Percentiles rank a stretch among this genome's conserved stretches.
Conservation (phyloP, 225 moss, liverwort and hornwort genomes). For the Sphagnum tenellum region DNA sequence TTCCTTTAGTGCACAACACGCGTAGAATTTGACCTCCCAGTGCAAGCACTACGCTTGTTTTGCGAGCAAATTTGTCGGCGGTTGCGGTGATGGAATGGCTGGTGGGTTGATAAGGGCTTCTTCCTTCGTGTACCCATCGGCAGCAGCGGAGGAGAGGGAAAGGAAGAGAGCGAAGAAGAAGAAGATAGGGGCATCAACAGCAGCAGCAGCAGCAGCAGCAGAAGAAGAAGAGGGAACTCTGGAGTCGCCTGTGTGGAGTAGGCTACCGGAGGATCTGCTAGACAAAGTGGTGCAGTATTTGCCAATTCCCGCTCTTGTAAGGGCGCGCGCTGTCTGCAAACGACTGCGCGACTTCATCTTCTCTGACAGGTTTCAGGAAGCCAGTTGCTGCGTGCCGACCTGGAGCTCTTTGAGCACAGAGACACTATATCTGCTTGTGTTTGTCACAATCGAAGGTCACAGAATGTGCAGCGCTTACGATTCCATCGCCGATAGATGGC, state of each 20-base stretch:
- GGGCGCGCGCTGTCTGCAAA: constrained; percentile 14
- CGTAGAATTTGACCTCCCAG: no score
- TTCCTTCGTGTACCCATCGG: no score
- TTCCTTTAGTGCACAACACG: no score
- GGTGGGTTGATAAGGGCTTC: no score
- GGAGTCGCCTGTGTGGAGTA: not conserved
- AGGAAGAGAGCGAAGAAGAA: no score
- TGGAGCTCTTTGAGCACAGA: constrained; percentile 8
- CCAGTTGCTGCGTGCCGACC: constrained; percentile 5
- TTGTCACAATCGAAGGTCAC: constrained; percentile 9
- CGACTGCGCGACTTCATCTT: constrained; percentile 13
- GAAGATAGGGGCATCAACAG: no score
- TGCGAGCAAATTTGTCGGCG: no score
- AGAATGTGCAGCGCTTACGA: constrained; percentile 13
- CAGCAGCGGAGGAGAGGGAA: no score
- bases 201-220: no score
- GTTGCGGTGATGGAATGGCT: no score
- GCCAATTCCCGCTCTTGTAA: constrained; percentile 14
- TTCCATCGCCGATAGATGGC: constrained; percentile 9
- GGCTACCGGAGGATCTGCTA: constrained; percentile 9
- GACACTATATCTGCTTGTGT: constrained; percentile 15
- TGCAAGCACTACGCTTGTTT: no score
- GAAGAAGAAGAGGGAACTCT: not conserved
- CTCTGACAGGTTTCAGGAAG: constrained; percentile 13
- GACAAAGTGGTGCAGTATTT: constrained; percentile 16